Conservation (phyloP, 2,329 filamentous ascomycete species). For the Cryphonectria radicalis region DNA sequence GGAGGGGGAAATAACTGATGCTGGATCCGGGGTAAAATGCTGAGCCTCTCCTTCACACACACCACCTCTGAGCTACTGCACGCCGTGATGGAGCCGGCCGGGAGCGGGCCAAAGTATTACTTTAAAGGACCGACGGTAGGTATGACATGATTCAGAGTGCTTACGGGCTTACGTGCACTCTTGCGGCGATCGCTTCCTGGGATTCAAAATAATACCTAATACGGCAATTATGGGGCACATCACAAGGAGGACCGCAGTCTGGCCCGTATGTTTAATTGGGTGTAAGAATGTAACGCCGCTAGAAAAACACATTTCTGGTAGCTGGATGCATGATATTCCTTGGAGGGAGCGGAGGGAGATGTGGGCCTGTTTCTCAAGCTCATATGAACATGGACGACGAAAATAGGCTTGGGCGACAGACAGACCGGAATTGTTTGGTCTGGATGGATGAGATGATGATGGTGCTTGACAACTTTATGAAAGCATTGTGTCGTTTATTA, state of each 20-base stretch:
- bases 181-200: not conserved
- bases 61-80: no score
- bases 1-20: no score
- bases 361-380: not conserved
- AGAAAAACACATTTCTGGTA: not conserved
- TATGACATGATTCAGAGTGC: no score
- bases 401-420: not conserved
- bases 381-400: not conserved
- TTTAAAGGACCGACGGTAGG: no score
- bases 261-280: not conserved
- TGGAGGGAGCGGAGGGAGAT: no score
- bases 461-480: not conserved
- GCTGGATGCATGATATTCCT: not conserved
- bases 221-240: not conserved
- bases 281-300: not conserved
- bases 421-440: no score
- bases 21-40: no score
- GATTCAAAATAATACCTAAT: not conserved
- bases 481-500: not conserved
- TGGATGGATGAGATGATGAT: not conserved
- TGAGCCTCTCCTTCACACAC: no score
- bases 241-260: not conserved
- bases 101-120: no score
- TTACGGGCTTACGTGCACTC: no score
- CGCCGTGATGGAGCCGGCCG: no score